Percentiles rank a stretch among this genome's conserved stretches.
phyloP scores from a whole-genome alignment of 2,329 filamentous ascomycete genomes.

The Aureobasidium namibiae region DNA sequence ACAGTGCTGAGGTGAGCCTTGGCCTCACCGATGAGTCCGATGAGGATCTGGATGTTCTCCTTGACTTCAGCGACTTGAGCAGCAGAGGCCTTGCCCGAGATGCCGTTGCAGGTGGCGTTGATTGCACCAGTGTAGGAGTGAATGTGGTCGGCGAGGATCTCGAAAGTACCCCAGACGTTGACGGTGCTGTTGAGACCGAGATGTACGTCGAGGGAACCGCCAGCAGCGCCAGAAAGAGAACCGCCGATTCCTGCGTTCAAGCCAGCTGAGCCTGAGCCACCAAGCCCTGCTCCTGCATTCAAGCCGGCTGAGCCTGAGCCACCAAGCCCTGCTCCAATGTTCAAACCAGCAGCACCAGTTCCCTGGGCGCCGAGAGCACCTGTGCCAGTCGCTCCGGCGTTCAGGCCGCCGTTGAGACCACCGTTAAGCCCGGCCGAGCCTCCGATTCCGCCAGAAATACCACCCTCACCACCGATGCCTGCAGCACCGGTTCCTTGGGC shows the following conservation, averaged over 20 bases:
- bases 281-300: not conserved
- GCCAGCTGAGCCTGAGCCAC: not conserved
- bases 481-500: too few relatives aligned
- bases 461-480: conserved; percentile 14
- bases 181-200: conserved; percentile 2
- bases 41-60: conserved; percentile 8
- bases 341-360: not conserved
- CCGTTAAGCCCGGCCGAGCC: not conserved
- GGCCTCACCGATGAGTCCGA: not conserved
- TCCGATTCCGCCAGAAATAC: conserved; percentile 10
- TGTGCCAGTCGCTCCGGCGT: conserved; percentile 24
- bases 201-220: not conserved
- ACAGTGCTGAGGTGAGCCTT: conserved; percentile 1
- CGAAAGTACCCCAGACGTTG: conserved; percentile 4
- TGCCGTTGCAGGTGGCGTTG: conserved; percentile 3
- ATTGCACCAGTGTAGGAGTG: conserved; percentile 1
- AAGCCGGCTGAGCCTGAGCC: not conserved
- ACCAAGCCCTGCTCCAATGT: not conserved
- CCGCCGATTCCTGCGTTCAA: not conserved
- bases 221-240: not conserved
- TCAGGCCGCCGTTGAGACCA: conserved; percentile 20
- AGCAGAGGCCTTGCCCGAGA: not conserved
- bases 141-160: conserved; percentile 8
- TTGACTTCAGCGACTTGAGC: not conserved
- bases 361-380: conserved; percentile 13